These are phyloP conservation scores for Clavispora asparagi DNA, from an alignment of 805 yeast genomes.

Conservation along the genomic window DNA sequence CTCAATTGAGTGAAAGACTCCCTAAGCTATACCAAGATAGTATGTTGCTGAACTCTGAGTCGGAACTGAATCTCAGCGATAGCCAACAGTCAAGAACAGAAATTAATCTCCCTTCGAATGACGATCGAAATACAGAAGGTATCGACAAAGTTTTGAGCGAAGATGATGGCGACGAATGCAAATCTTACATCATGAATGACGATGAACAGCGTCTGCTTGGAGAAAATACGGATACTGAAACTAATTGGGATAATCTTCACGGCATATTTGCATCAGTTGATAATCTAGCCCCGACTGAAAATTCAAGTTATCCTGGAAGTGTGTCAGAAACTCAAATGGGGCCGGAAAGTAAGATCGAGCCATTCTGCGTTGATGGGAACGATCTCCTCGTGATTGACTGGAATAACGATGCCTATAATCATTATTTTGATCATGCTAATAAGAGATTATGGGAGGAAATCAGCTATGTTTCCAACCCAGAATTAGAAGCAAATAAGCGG, in stretches of 20 bases:
- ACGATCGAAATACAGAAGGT: background rate
- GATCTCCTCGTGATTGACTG: constrained; percentile 58
- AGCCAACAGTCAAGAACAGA: background rate
- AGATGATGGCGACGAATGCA: background rate
- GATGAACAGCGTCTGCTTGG: constrained; percentile 17
- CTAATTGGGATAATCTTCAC: constrained; percentile 12
- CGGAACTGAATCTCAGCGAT: background rate
- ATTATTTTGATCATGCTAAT: constrained; percentile 46
- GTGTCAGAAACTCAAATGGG: background rate
- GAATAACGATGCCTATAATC: constrained; percentile 43
- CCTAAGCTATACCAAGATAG: constrained; percentile 10
- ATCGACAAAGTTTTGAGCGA: background rate
- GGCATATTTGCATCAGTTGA: constrained; percentile 11
- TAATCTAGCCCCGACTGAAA: constrained; percentile 2
- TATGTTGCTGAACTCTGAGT: background rate
- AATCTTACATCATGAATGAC: background rate
- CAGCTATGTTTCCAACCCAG: constrained; percentile 42
- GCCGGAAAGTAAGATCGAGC: constrained; percentile 2
- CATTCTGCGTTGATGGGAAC: constrained; percentile 18
- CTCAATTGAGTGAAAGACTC: constrained; percentile 25
- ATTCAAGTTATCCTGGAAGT: background rate
- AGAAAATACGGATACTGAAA: constrained; percentile 26
- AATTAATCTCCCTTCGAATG: background rate
- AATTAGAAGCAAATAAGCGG: constrained; percentile 45
- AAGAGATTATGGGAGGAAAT: constrained; percentile 52